Base-by-base conservation (phyloP, 768 basidiomycete species). In the Rubroboletus satanas region DNA sequence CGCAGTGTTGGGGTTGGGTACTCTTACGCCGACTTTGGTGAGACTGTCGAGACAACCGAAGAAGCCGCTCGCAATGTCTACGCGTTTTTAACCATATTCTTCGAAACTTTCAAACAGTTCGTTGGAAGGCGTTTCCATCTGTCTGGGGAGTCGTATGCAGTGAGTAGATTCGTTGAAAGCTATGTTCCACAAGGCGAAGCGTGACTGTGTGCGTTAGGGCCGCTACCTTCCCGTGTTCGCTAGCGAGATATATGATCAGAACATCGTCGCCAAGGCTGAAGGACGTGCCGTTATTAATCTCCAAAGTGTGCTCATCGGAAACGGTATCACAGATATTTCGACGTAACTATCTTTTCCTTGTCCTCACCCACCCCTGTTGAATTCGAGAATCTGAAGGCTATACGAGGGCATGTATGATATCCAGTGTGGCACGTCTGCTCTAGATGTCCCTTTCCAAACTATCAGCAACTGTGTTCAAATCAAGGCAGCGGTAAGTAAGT, bases 21-120 rank as follows among this genome's bases (percentile, higher is more conserved):
- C 66, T 86, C 83, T 2, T 87, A 86, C 54, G 82, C 84, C 3
- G 85, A 88, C 57, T 81, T 78, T 55, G 85, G 83, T 3, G 82
- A 88, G 71, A 81, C 77, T 1, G 75, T 89, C 17, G 83, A 81
- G 53, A 90, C 86, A 0, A 88, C 90, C 0, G 89, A 92, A 69
- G 84, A 84, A n/a, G 90, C 90, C 0, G 86, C 88, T 5, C 81
- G 79, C 57, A 86, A 92, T 62, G 74, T 91, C 37, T 77, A 85
- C 46, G 84, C 88, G 0, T 92, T 92, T 70, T 75, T 91, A 50
- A 74, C 81, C 2, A 85, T 93, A 52, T 90, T 91, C 72, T 88
- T 90, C 61, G 85, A 90, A 59, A 84, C 84, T 0, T 93, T 92
- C 73, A 74, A 77, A 14, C 79, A 88, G 59, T 90, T 88, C 69